Percentiles rank a stretch among this genome's conserved stretches.
phyloP scores from a whole-genome alignment of 257 asterid genomes.

The Penstemon newberryi region DNA sequence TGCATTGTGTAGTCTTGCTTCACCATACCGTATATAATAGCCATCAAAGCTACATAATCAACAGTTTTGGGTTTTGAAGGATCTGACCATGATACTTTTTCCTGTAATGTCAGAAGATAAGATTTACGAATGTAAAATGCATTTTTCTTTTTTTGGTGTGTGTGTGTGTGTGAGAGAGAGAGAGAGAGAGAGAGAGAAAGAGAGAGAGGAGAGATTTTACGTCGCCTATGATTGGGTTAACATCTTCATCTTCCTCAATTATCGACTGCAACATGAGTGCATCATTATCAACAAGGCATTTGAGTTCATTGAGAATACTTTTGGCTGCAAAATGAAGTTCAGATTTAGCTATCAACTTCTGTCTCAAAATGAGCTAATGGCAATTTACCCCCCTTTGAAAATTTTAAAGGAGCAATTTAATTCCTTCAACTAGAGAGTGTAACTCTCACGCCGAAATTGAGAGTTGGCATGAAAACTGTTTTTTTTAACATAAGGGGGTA shows the following conservation, averaged over 20 bases:
- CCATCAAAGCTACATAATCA: slow-evolving; percentile 66
- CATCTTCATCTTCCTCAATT: slow-evolving; percentile 40
- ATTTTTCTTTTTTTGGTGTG: not conserved
- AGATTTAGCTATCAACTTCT: slow-evolving; percentile 13
- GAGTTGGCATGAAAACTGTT: no score
- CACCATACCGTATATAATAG: slow-evolving; percentile 61
- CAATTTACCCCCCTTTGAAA: no score
- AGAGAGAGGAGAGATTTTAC: not conserved
- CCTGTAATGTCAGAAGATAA: slow-evolving; percentile 25
- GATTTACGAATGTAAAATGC: not conserved
- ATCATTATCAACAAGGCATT: slow-evolving; percentile 54
- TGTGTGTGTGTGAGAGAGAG: not conserved
- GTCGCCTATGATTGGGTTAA: not conserved
- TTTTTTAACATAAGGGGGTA: no score
- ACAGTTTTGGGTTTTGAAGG: slow-evolving; percentile 42
- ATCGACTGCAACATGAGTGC: slow-evolving; percentile 39
- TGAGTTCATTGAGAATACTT: slow-evolving; percentile 51
- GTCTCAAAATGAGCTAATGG: not conserved
- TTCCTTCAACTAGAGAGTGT: no score
- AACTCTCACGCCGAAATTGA: no score
- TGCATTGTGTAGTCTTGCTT: slow-evolving; percentile 81
- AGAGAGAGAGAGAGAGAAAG: not conserved
- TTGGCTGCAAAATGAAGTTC: slow-evolving; percentile 45
- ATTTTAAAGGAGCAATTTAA: no score
- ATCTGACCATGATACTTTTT: slow-evolving; percentile 30